Evolutionary conservation across 495 filamentous ascomycete genomes (phyloP).

Genomic region (Parachaetomium inaequale): DNA sequence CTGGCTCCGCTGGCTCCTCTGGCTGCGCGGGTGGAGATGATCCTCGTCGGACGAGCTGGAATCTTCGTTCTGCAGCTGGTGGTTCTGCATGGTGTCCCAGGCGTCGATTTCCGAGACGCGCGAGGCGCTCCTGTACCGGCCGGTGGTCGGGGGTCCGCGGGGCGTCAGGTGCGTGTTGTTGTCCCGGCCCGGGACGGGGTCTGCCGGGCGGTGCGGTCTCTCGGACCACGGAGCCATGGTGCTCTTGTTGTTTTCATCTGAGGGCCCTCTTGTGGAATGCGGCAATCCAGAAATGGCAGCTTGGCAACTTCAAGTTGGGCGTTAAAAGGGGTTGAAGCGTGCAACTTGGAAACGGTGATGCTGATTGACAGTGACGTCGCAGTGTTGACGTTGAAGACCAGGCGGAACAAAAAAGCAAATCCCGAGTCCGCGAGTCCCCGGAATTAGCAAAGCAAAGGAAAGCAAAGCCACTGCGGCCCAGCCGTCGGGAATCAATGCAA

Average conservation of each 20-base stretch:
- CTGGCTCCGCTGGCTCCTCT: no score
- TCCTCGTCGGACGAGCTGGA: slow-evolving; percentile 46
- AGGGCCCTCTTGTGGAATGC: neutral
- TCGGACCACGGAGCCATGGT: slow-evolving; percentile 30
- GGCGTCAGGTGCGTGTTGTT: slow-evolving; percentile 5
- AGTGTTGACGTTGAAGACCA: neutral
- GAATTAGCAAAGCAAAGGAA: no score
- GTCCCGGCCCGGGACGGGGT: slow-evolving; percentile 1
- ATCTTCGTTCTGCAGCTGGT: slow-evolving; percentile 27
- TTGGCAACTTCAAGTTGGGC: no score
- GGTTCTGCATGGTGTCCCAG: slow-evolving; percentile 26
- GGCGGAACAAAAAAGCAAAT: neutral
- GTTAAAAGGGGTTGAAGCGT: neutral
- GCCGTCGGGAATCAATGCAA: no score
- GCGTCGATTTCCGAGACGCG: slow-evolving; percentile 22
- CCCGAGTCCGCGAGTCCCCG: no score
- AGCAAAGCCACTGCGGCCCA: no score
- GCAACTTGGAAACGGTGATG: no score
- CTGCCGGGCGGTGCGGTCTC: slow-evolving; percentile 22
- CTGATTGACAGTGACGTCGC: neutral
- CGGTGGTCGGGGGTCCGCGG: slow-evolving; percentile 15
- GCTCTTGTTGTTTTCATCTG: slow-evolving; percentile 1
- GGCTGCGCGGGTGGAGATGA: slow-evolving; percentile 34
- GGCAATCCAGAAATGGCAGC: neutral
- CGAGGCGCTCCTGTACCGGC: slow-evolving; percentile 22